Conservation (phyloP, 1,284 basidiomycete genomes). For the Tilletia indica region DNA sequence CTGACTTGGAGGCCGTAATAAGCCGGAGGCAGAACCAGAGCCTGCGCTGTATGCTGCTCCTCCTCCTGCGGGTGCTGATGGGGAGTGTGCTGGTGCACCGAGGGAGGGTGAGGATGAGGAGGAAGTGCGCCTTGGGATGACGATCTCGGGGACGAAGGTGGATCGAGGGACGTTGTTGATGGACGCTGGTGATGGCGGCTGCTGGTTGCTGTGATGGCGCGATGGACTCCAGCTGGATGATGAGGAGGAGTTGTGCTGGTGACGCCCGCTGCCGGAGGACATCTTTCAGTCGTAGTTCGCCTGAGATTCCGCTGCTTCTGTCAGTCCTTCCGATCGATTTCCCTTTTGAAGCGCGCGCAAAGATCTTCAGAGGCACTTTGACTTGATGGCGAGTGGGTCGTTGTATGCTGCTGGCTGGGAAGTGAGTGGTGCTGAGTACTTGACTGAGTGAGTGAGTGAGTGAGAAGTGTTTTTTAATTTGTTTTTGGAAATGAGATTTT, state of each 20-base stretch:
- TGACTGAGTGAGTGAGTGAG: neutral
- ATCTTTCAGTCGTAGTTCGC: too few species aligned
- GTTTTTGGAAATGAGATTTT: too few species aligned
- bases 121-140: slow-evolving; percentile 9
- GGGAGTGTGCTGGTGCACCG: neutral
- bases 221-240: neutral
- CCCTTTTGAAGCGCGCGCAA: too few species aligned
- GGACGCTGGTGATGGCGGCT: slow-evolving; percentile 8
- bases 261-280: too few species aligned
- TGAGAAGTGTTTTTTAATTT: neutral
- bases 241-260: too few species aligned
- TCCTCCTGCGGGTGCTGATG: neutral
- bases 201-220: neutral
- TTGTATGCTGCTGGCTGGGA: neutral
- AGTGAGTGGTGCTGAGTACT: neutral
- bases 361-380: too few species aligned
- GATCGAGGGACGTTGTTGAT: slow-evolving; percentile 4
- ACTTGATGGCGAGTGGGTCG: neutral
- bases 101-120: neutral
- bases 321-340: too few species aligned
- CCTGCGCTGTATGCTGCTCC: too few species aligned
- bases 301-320: too few species aligned
- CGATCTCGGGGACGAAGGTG: slow-evolving; percentile 9
- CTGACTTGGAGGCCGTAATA: neutral
- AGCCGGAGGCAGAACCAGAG: neutral